A percentile compares a stretch with the other conserved stretches of the same genome.
Conservation (phyloP, 345 rosid species). For the Rubroshorea leprosula region DNA sequence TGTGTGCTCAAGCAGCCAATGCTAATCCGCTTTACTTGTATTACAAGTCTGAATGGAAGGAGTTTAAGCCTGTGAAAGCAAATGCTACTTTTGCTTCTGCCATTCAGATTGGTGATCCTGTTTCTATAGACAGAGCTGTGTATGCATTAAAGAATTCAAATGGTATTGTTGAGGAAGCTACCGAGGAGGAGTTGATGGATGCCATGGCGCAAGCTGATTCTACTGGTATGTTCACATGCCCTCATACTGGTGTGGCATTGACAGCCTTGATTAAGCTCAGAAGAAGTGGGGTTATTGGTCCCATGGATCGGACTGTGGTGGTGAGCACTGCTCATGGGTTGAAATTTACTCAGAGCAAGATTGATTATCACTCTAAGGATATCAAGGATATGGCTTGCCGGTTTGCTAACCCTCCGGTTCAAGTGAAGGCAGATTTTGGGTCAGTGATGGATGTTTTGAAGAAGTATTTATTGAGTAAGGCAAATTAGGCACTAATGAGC, state of each 20-base stretch:
- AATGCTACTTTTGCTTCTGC: slow-evolving; percentile 39
- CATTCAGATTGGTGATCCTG: slow-evolving; percentile 45
- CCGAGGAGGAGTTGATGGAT: slow-evolving; percentile 48
- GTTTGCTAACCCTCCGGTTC: slow-evolving; percentile 39
- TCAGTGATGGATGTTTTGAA: slow-evolving; percentile 42
- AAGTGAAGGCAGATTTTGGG: slow-evolving; percentile 38
- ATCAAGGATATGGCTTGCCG: slow-evolving; percentile 46
- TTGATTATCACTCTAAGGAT: slow-evolving; percentile 47
- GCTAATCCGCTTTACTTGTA: slow-evolving; percentile 42
- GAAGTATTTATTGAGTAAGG: slow-evolving; percentile 26
- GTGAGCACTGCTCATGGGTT: slow-evolving; percentile 47
- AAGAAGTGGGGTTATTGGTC: slow-evolving; percentile 31
- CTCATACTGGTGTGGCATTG: slow-evolving; percentile 46
- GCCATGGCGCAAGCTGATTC: slow-evolving; percentile 43
- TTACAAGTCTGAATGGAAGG: slow-evolving; percentile 39
- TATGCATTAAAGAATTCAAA: slow-evolving; percentile 37
- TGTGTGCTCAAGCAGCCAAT: slow-evolving; percentile 47
- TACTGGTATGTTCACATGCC: slow-evolving; percentile 46
- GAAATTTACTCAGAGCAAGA: slow-evolving; percentile 41
- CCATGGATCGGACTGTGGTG: slow-evolving; percentile 37
- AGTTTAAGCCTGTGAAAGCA: slow-evolving; percentile 31
- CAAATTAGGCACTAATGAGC: slow-evolving; percentile 6
- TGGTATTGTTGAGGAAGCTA: slow-evolving; percentile 45
- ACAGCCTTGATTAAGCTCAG: slow-evolving; percentile 40
- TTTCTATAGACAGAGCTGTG: slow-evolving; percentile 43